phyloP scores from a whole-genome alignment of 495 filamentous ascomycete genomes.

The Penicillium samsonianum region DNA sequence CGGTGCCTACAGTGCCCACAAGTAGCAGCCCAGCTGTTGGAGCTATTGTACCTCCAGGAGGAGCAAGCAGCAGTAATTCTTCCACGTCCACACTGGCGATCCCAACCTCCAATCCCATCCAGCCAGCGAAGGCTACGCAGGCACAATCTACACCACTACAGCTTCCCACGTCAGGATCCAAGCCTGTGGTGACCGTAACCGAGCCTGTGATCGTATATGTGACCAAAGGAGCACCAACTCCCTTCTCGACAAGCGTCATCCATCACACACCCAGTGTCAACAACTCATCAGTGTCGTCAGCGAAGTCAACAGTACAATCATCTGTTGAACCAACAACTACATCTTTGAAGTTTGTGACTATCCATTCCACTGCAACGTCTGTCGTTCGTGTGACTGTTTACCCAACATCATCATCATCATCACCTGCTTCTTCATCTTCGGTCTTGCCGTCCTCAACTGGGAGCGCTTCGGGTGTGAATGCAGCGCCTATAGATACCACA shows the following conservation, averaged over 20 bases:
- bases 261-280: background rate
- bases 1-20: background rate
- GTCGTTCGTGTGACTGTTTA: conserved; percentile 17
- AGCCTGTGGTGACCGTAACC: conserved; percentile 13
- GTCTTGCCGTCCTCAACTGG: background rate
- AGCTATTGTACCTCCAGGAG: background rate
- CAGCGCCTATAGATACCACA: background rate
- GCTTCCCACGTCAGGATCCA: background rate
- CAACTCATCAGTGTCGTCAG: background rate
- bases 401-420: conserved; percentile 2
- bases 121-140: background rate
- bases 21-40: background rate
- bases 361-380: background rate
- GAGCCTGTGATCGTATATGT: conserved; percentile 18
- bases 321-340: background rate
- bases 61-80: background rate
- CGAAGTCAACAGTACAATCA: background rate
- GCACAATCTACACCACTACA: background rate
- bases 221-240: conserved; percentile 11
- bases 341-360: background rate
- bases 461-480: background rate
- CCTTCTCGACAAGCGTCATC: conserved; percentile 16
- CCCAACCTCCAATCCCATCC: background rate
- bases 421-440: background rate
- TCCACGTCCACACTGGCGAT: background rate